Percentiles rank a stretch among this genome's conserved stretches.
These are phyloP conservation scores for Durio zibethinus DNA, from an alignment of 345 rosid species.

Conservation along the genomic window DNA sequence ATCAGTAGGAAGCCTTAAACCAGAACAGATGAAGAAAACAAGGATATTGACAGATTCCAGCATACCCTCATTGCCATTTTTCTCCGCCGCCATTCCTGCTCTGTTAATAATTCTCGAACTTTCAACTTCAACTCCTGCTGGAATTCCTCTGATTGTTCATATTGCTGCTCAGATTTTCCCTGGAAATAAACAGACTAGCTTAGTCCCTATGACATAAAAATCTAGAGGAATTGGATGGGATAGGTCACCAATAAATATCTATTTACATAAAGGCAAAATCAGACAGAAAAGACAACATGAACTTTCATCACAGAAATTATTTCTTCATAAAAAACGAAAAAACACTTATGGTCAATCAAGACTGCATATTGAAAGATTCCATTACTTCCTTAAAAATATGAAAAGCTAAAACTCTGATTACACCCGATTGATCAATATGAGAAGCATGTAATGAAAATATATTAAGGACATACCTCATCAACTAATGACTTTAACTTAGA, in stretches of 20 bases:
- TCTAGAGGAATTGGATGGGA: background rate
- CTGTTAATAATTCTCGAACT: conserved; percentile 84
- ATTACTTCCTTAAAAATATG: background rate
- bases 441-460: background rate
- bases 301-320: background rate
- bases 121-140: conserved; percentile 76
- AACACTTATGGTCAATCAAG: background rate
- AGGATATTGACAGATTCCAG: conserved; percentile 21
- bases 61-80: conserved; percentile 98
- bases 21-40: conserved; percentile 8
- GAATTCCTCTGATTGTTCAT: conserved; percentile 73
- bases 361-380: background rate
- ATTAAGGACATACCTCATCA: conserved; percentile 64
- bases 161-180: conserved; percentile 84
- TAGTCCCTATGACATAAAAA: conserved; percentile 6
- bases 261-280: background rate
- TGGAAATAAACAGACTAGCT: conserved; percentile 20
- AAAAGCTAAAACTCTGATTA: background rate
- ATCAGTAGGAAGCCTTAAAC: background rate
- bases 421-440: background rate
- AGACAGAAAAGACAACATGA: background rate
- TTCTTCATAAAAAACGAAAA: background rate
- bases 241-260: background rate
- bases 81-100: conserved; percentile 98
- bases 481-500: conserved; percentile 84